Percentiles rank a stretch among this genome's conserved stretches.
These are phyloP conservation scores for Mayamaea pseudoterrestris DNA, from an alignment of 108 stramenopile species.

Conservation along the genomic window DNA sequence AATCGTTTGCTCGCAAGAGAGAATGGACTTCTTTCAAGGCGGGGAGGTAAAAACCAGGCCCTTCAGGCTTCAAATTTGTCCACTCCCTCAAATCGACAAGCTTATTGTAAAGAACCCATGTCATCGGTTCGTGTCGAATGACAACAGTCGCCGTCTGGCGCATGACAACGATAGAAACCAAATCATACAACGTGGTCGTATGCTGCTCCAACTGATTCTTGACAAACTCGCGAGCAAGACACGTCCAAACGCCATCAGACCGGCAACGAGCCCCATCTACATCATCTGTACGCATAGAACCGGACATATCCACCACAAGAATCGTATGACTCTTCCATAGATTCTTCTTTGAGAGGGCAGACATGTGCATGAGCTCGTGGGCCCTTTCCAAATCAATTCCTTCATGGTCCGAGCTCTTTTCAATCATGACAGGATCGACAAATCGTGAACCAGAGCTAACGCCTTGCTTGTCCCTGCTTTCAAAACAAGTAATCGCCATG, in stretches of 20 bases:
- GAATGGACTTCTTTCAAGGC: constrained; percentile 16
- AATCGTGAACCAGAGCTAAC: constrained; percentile 18
- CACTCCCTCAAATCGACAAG: constrained; percentile 24
- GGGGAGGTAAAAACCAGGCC: constrained; percentile 24
- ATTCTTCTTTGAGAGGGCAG: background rate
- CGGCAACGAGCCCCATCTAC: constrained; percentile 33
- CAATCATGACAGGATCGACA: constrained; percentile 17
- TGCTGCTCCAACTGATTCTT: constrained; percentile 8
- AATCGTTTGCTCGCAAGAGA: constrained; percentile 10
- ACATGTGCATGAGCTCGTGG: background rate
- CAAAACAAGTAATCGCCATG: constrained; percentile 26
- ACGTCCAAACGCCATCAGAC: constrained; percentile 40
- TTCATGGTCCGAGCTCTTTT: constrained; percentile 4
- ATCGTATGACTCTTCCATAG: constrained; percentile 35
- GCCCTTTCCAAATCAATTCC: background rate
- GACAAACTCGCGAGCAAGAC: constrained; percentile 29
- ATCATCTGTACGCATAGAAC: constrained; percentile 33
- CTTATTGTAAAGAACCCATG: constrained; percentile 29
- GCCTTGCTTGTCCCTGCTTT: background rate
- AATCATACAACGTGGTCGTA: background rate
- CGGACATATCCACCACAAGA: constrained; percentile 38
- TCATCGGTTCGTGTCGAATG: constrained; percentile 14
- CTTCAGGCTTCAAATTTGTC: constrained; percentile 12
- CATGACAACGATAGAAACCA: constrained; percentile 28
- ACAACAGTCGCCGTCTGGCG: constrained; percentile 18